Conservation (phyloP, 2,329 filamentous ascomycete species). For the Aspergillus fructus region DNA sequence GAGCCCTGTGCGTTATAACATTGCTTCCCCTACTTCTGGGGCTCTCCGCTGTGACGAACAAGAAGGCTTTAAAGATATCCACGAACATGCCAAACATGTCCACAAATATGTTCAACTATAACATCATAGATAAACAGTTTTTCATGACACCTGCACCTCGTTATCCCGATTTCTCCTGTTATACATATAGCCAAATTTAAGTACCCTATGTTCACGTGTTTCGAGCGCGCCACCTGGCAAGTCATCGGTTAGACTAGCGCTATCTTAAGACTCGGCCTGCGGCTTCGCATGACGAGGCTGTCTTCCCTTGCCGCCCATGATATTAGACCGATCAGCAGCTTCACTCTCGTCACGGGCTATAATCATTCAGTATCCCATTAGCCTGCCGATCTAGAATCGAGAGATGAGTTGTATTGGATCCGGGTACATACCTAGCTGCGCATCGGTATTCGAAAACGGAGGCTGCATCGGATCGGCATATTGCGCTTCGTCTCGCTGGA, state of each 20-base stretch:
- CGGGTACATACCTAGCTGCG: conserved; percentile 28
- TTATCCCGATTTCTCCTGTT: neutral
- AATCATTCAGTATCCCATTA: neutral
- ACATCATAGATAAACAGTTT: neutral
- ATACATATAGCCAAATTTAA: neutral
- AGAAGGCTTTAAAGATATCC: neutral
- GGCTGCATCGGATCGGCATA: conserved; percentile 31
- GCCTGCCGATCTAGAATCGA: neutral
- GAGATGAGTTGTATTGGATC: neutral
- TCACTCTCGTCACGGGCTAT: conserved; percentile 23
- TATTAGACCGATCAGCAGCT: conserved; percentile 23
- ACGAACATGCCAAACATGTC: neutral
- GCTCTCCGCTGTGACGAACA: neutral
- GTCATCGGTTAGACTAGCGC: conserved; percentile 25
- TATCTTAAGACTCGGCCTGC: conserved; percentile 20
- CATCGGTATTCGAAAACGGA: conserved; percentile 24
- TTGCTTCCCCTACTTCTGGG: neutral
- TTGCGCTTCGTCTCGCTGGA: conserved; percentile 23
- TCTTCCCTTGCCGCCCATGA: conserved; percentile 19
- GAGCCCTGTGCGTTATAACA: no score
- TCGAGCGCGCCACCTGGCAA: conserved; percentile 16
- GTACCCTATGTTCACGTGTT: neutral
- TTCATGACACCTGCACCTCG: neutral
- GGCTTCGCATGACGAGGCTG: conserved; percentile 26
- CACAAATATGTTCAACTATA: neutral